A percentile compares a stretch with the other conserved stretches of the same genome.
phyloP scores from a whole-genome alignment of 148 eudicot species.

The Chenopodium berlandieri region DNA sequence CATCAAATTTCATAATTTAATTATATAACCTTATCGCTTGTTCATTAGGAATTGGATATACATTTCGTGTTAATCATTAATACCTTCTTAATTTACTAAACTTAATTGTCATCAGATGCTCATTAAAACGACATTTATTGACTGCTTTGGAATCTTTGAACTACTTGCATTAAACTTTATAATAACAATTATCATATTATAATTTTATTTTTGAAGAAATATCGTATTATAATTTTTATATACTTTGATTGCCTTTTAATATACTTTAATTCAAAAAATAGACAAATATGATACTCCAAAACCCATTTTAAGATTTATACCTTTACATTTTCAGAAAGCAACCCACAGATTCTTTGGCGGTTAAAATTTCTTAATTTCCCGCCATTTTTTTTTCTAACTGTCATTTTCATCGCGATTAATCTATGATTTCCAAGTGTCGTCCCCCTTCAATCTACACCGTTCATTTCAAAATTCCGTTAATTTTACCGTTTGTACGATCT shows the following conservation, averaged over 20 bases:
- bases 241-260: too few relatives aligned
- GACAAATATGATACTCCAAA: conserved; percentile 11
- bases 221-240: too few relatives aligned
- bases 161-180: neutral
- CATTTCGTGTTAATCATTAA: conserved; percentile 24
- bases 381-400: conserved; percentile 22
- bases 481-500: neutral
- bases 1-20: neutral
- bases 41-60: conserved; percentile 25
- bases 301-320: neutral
- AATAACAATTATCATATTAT: neutral
- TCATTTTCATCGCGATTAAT: conserved; percentile 9
- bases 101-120: neutral
- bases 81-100: neutral
- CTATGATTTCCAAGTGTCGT: conserved; percentile 28
- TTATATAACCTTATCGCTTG: conserved; percentile 12
- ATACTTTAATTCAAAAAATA: neutral
- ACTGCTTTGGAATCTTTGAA: conserved; percentile 25
- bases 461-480: conserved; percentile 29
- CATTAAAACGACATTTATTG: conserved; percentile 14
- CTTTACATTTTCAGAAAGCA: neutral
- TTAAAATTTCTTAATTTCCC: conserved; percentile 20
- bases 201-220: too few relatives aligned
- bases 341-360: conserved; percentile 5
- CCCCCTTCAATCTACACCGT: conserved; percentile 22